A percentile compares a stretch with the other conserved stretches of the same genome.
These are phyloP conservation scores for Metschnikowia lochheadii DNA, from an alignment of 805 yeast species.

Conservation along the genomic window DNA sequence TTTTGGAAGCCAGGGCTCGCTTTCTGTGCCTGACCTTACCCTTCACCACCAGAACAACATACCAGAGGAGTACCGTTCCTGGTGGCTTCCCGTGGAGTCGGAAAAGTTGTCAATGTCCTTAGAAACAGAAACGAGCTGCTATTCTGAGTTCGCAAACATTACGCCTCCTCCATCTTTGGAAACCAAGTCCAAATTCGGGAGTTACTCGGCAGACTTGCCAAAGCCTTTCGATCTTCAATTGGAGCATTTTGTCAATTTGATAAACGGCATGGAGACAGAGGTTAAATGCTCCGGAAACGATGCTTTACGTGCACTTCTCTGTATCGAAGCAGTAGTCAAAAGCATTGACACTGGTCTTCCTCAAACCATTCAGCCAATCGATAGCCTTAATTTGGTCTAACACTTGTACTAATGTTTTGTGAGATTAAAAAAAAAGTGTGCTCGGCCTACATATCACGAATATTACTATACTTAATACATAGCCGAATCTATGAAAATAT, in stretches of 20 bases:
- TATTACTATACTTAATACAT: not conserved
- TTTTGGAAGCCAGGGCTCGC: constrained; percentile 37
- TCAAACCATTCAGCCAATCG: constrained; percentile 10
- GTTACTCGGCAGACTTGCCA: constrained; percentile 8
- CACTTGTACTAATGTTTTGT: not conserved
- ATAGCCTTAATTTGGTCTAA: constrained; percentile 1
- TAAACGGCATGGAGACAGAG: constrained; percentile 25
- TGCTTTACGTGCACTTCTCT: constrained; percentile 31
- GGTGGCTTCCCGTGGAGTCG: constrained; percentile 26
- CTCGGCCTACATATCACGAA: not conserved
- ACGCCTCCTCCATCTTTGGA: constrained; percentile 34
- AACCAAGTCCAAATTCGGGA: constrained; percentile 14
- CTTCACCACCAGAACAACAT: constrained; percentile 29
- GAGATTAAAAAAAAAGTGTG: not conserved
- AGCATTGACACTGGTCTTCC: constrained; percentile 32
- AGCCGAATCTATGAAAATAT: no score
- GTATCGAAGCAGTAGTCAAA: constrained; percentile 32
- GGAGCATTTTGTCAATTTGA: constrained; percentile 35
- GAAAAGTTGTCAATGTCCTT: constrained; percentile 17
- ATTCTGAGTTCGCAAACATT: not conserved
- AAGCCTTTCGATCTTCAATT: constrained; percentile 39
- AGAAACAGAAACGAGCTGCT: not conserved
- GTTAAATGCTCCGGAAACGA: constrained; percentile 31
- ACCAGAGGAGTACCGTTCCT: constrained; percentile 20
- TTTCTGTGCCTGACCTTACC: constrained; percentile 39